Conservation (phyloP, 2,329 filamentous ascomycete species). For the Xylaria sp. region DNA sequence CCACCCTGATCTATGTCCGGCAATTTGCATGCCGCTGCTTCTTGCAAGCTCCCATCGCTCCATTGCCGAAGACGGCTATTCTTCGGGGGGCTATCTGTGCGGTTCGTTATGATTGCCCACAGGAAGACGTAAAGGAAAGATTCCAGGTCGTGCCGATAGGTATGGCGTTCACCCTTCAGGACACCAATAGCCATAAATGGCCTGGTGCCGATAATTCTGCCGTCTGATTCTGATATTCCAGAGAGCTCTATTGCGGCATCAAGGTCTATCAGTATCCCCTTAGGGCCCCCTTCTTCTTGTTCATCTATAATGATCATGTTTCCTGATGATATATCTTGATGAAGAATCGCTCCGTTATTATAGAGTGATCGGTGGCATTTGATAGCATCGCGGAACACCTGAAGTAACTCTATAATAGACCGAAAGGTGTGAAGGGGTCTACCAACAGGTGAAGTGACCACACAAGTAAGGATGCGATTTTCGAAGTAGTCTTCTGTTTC, state of each 20-base stretch:
- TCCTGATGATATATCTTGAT: conserved; percentile 42
- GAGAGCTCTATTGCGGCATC: conserved; percentile 40
- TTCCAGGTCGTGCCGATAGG: conserved; percentile 45
- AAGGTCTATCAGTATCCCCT: conserved; percentile 45
- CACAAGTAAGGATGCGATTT: conserved; percentile 41
- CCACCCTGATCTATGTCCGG: conserved; percentile 36
- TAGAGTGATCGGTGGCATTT: conserved; percentile 43
- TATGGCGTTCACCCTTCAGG: conserved; percentile 39
- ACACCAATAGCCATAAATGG: conserved; percentile 46
- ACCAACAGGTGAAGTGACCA: conserved; percentile 43
- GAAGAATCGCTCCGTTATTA: conserved; percentile 41
- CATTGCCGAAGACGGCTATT: conserved; percentile 41
- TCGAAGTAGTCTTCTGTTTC: conserved; percentile 38
- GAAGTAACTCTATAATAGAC: conserved; percentile 38
- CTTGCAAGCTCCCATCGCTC: conserved; percentile 37
- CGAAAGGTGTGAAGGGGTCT: conserved; percentile 41
- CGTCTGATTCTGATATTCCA: conserved; percentile 20
- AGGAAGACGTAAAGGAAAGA: conserved; percentile 46
- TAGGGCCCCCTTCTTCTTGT: conserved; percentile 34
- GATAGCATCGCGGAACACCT: conserved; percentile 43
- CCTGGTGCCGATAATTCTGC: conserved; percentile 38
- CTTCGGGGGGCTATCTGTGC: conserved; percentile 33
- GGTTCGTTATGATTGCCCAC: conserved; percentile 43
- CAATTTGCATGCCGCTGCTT: conserved; percentile 40
- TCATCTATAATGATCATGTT: conserved; percentile 44